Evolutionary conservation across 352 stramenopile species (phyloP), one percentile per base, ranked within the genome.

Genomic region (Phytopythium cucurbitacearum): DNA sequence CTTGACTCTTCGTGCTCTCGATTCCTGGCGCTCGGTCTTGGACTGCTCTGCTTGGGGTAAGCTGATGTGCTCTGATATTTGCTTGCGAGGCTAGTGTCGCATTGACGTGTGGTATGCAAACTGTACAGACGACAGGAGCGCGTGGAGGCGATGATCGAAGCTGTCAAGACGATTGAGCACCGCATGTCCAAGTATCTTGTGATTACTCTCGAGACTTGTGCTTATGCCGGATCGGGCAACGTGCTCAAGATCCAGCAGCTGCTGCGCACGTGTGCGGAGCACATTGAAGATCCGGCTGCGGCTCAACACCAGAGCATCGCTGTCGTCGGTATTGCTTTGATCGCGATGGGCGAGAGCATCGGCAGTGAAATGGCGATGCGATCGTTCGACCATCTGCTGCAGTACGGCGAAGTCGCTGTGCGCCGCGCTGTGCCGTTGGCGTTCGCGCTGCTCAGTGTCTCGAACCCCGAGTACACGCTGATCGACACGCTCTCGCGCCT

Each of bases 371-470:
- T 99, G 97, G 93, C 95, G 11, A 89, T 99, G 59, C 85, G 97
- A 59, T 97, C 96, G 40, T 99, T 99, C 65, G 97, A 99, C 56
- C 97, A 99, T 69, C 84, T 99, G 61, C 85, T 99, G 36, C 97
- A 99, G 72, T 99, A 99, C 69, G 98, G 97, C 41, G 97, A 99
- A 73, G 81, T 99, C 37, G 89, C 92, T 5, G 97, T 99, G 51
- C 94, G 97, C 56, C 89, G 97, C 28, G 97, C 95, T 16, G 96
- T 99, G 37, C 97, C 97, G 15, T 81, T 99, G 28, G 93, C 97
- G 8, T 82, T 99, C 51, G 95, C 96, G 48, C 69, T 99, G 35
- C 76, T 99, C 35, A 94, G 98, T 60, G 86, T 99, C 48, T 99
- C 94, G 15, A 97, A 99, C 76, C 97, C 97, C 36, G 97, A 99